These are phyloP conservation scores for Monosporozyma unispora DNA, from an alignment of 805 yeast species.

Conservation along the genomic window DNA sequence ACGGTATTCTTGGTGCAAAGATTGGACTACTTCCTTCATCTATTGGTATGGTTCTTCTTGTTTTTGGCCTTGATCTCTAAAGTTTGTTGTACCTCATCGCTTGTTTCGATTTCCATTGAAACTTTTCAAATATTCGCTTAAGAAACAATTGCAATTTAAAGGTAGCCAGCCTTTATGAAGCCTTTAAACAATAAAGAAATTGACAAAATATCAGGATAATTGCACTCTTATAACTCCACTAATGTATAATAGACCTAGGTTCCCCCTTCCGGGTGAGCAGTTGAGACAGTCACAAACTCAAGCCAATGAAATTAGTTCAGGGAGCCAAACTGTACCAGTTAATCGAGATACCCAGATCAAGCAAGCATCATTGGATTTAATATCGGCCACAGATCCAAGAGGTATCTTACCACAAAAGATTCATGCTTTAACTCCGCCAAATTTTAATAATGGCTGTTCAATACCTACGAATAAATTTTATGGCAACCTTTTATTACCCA, in stretches of 20 bases:
- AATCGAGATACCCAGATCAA: not conserved
- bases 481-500: slow-evolving; percentile 58
- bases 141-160: not conserved
- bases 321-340: too few species aligned
- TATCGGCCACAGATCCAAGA: slow-evolving; percentile 34
- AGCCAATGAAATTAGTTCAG: not conserved
- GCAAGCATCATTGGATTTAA: not conserved
- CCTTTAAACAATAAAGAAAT: too few species aligned
- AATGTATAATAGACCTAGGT: not conserved
- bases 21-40: not conserved
- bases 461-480: slow-evolving; percentile 72
- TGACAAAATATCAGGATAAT: too few species aligned
- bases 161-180: too few species aligned
- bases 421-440: slow-evolving; percentile 26
- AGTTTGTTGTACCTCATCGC: not conserved
- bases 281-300: not conserved
- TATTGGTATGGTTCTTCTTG: not conserved
- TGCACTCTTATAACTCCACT: not conserved
- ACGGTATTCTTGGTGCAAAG: slow-evolving; percentile 40
- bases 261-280: not conserved
- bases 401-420: slow-evolving; percentile 29
- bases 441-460: slow-evolving; percentile 35
- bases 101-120: not conserved
- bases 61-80: too few species aligned
- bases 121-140: not conserved